Evolutionary conservation across 2,329 filamentous ascomycete genomes (phyloP).

Genomic region (Ophiostoma quercus): DNA sequence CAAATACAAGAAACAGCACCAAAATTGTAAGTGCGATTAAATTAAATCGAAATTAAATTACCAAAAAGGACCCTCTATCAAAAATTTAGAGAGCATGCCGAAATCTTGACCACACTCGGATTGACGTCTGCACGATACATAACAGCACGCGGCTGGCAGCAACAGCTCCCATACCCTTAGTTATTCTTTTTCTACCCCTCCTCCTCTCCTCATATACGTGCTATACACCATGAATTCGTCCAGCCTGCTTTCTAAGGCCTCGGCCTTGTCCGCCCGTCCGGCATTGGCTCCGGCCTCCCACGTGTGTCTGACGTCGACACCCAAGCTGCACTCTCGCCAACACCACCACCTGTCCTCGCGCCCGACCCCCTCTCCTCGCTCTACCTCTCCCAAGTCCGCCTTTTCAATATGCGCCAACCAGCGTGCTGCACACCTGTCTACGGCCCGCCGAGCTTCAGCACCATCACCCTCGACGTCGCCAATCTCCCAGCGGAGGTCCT

Average conservation of each 20-base stretch:
- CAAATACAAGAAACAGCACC: conserved; percentile 10
- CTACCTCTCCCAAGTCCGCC: background rate
- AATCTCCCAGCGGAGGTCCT: conserved; percentile 12
- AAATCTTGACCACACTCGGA: background rate
- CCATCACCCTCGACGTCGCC: background rate
- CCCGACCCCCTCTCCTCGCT: background rate
- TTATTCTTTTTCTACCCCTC: background rate
- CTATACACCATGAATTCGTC: conserved; percentile 9
- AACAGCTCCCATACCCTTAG: background rate
- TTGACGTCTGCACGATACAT: background rate
- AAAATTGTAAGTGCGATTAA: conserved; percentile 10
- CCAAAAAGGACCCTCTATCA: conserved; percentile 3
- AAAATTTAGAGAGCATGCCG: conserved; percentile 1
- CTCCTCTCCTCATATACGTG: background rate
- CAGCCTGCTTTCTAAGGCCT: conserved; percentile 35
- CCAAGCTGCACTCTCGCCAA: conserved; percentile 26
- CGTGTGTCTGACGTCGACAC: conserved; percentile 31
- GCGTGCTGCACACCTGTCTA: conserved; percentile 1
- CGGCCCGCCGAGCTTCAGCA: background rate
- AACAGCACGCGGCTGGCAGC: background rate
- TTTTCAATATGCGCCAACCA: background rate
- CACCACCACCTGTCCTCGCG: background rate
- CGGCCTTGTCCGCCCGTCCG: conserved; percentile 33
- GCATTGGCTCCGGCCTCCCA: conserved; percentile 32
- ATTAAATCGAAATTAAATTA: conserved; percentile 18